Evolutionary conservation across 371 early-diverging fungal species (phyloP).

Genomic region (Zychaea mexicana): DNA sequence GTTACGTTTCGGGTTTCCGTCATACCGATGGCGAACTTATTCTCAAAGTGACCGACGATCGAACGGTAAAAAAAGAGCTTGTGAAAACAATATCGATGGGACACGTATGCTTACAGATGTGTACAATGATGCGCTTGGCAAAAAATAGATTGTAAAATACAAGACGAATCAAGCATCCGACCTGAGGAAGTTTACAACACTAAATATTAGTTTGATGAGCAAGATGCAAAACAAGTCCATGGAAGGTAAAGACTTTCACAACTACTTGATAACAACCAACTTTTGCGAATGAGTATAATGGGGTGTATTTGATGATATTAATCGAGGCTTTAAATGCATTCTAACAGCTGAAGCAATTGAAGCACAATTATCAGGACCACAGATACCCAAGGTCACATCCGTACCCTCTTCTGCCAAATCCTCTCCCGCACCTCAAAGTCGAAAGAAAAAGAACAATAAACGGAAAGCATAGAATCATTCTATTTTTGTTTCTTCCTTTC

Average conservation of each 20-base stretch:
- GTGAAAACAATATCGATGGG: not conserved
- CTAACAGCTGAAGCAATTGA: not conserved
- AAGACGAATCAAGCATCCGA: slow-evolving; percentile 75
- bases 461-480: slow-evolving; percentile 6
- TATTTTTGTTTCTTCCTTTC: not conserved
- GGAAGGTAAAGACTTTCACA: slow-evolving; percentile 15
- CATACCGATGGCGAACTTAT: slow-evolving; percentile 75
- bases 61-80: slow-evolving; percentile 44
- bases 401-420: slow-evolving; percentile 8
- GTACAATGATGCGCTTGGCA: not conserved
- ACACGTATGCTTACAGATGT: not conserved
- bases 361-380: slow-evolving; percentile 11
- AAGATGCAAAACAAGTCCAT: slow-evolving; percentile 67
- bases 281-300: not conserved
- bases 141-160: slow-evolving; percentile 63
- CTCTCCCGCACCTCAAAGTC: slow-evolving; percentile 12
- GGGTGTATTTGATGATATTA: no score
- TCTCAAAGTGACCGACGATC: slow-evolving; percentile 74
- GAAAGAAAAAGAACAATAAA: slow-evolving; percentile 23
- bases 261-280: not conserved
- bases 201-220: slow-evolving; percentile 67
- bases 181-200: slow-evolving; percentile 70
- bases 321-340: no score
- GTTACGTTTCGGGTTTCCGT: slow-evolving; percentile 71
- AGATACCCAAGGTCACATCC: slow-evolving; percentile 12